Evolutionary conservation across 208 protist species (phyloP).

Genomic region (Crithidia bombi): DNA sequence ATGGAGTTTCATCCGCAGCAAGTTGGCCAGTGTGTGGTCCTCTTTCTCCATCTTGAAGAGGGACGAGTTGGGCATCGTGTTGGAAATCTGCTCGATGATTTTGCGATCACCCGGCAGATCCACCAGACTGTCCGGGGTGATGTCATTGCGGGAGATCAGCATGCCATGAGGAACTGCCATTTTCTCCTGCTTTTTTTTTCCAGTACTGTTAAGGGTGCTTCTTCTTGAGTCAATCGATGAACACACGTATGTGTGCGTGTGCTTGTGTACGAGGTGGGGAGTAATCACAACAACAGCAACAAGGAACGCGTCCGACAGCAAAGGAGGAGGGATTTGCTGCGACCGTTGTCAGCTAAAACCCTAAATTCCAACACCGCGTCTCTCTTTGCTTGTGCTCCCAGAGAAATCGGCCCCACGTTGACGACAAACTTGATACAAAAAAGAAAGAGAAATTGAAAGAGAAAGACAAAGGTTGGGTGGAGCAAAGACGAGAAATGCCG

Average conservation of each 20-base stretch:
- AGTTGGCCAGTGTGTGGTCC: constrained; percentile 89
- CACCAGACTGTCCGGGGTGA: constrained; percentile 86
- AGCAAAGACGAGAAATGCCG: neutral
- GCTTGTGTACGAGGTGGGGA: neutral
- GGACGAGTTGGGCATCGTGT: constrained; percentile 85
- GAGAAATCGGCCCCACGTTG: too few relatives aligned
- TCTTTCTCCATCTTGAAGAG: constrained; percentile 91
- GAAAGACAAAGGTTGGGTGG: neutral
- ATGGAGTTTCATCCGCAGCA: constrained; percentile 91
- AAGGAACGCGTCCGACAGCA: too few relatives aligned
- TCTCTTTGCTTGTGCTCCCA: neutral
- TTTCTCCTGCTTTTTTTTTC: constrained; percentile 4
- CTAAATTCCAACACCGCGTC: too few relatives aligned
- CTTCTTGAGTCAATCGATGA: neutral
- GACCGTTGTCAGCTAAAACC: too few relatives aligned
- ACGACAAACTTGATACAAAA: neutral
- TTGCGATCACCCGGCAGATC: constrained; percentile 86
- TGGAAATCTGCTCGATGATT: constrained; percentile 78
- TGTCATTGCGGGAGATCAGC: constrained; percentile 93
- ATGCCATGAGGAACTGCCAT: constrained; percentile 86
- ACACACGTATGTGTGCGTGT: neutral
- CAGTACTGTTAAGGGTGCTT: too few relatives aligned
- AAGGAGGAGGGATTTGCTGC: too few relatives aligned
- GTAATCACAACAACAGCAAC: neutral
- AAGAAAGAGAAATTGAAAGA: neutral